These are phyloP conservation scores for Apiospora sp. DNA, from an alignment of 2,329 filamentous ascomycete species.

Conservation along the genomic window DNA sequence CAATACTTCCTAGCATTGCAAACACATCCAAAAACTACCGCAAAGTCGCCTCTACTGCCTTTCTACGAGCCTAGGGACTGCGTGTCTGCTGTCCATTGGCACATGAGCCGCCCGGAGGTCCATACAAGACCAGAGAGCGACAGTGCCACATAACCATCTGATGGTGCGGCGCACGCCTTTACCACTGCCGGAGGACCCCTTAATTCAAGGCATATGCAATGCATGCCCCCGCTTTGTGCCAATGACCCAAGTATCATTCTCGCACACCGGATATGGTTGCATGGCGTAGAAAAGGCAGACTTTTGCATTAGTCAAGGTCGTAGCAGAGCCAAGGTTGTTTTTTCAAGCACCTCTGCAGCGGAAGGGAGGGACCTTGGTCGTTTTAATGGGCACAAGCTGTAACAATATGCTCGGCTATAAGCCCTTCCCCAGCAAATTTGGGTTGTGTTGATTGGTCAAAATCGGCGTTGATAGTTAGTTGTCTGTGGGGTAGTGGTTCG, in stretches of 20 bases:
- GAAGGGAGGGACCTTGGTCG: background rate
- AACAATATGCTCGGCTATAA: constrained; percentile 19
- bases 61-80: background rate
- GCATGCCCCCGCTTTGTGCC: background rate
- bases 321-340: background rate
- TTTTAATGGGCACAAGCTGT: constrained; percentile 6
- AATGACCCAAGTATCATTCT: background rate
- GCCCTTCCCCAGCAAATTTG: background rate
- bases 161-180: background rate
- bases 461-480: constrained; percentile 20
- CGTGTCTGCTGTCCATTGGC: background rate
- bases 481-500: constrained; percentile 18
- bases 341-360: background rate
- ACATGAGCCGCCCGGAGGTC: background rate
- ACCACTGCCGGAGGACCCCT: background rate
- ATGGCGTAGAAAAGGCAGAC: background rate
- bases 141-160: background rate
- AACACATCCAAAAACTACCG: background rate
- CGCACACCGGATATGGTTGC: background rate
- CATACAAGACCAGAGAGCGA: background rate
- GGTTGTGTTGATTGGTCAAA: constrained; percentile 9
- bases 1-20: background rate
- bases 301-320: background rate
- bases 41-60: background rate
- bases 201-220: background rate